These are phyloP conservation scores for Trametes sp. DNA, from an alignment of 1,284 basidiomycete genomes.

Conservation along the genomic window DNA sequence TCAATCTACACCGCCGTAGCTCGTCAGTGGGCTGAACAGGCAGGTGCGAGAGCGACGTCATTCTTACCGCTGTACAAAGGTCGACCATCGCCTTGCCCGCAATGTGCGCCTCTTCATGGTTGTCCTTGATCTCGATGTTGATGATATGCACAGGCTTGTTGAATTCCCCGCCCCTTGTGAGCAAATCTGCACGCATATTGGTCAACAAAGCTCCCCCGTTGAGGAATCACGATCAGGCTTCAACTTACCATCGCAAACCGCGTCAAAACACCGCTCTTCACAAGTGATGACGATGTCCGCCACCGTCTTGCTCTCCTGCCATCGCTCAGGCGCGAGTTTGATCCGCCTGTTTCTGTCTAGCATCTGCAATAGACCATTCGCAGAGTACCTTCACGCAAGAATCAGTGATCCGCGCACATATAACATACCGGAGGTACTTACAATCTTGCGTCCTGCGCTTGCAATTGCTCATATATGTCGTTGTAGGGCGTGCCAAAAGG, in stretches of 20 bases:
- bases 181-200: slow-evolving; percentile 68
- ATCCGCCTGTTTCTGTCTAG: slow-evolving; percentile 94
- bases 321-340: slow-evolving; percentile 94
- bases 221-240: slow-evolving; percentile 7
- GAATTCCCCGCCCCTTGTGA: slow-evolving; percentile 89
- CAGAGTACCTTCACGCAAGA: slow-evolving; percentile 74
- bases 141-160: slow-evolving; percentile 96
- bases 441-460: slow-evolving; percentile 85
- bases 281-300: slow-evolving; percentile 99
- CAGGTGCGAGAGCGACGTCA: neutral
- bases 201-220: slow-evolving; percentile 26
- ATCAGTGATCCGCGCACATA: slow-evolving; percentile 16
- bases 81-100: slow-evolving; percentile 97
- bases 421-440: slow-evolving; percentile 50
- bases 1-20: slow-evolving; percentile 80
- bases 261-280: slow-evolving; percentile 98
- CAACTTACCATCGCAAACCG: slow-evolving; percentile 94
- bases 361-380: slow-evolving; percentile 98
- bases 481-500: slow-evolving; percentile 99
- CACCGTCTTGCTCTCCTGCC: slow-evolving; percentile 90
- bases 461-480: slow-evolving; percentile 93
- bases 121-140: slow-evolving; percentile 99
- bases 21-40: slow-evolving; percentile 1
- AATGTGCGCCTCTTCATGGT: slow-evolving; percentile 96
- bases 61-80: slow-evolving; percentile 86